These are phyloP conservation scores for Diaporthe batatas DNA, from an alignment of 2,329 filamentous ascomycete genomes.

Conservation along the genomic window DNA sequence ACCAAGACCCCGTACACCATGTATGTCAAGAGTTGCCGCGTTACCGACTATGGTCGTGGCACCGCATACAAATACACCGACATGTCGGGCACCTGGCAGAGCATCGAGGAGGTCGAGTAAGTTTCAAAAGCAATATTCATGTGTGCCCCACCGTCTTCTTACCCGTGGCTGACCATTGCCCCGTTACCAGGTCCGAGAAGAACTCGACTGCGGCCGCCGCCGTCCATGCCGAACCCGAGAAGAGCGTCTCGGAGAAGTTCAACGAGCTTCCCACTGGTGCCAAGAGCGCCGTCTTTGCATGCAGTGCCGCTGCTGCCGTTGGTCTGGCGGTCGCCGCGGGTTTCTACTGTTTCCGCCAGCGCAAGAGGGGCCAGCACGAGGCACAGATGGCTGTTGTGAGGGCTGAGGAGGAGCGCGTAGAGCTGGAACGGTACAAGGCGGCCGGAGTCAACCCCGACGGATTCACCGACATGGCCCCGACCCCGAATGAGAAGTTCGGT, in stretches of 20 bases:
- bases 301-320: slow-evolving; percentile 59
- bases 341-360: slow-evolving; percentile 69
- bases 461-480: slow-evolving; percentile 52
- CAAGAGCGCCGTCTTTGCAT: slow-evolving; percentile 67
- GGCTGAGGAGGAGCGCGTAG: slow-evolving; percentile 62
- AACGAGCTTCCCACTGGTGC: slow-evolving; percentile 61
- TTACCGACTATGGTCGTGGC: slow-evolving; percentile 72
- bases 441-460: slow-evolving; percentile 63
- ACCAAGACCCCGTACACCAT: slow-evolving; percentile 77
- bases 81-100: slow-evolving; percentile 71
- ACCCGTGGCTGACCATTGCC: background rate
- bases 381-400: slow-evolving; percentile 60
- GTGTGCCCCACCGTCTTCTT: background rate
- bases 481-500: slow-evolving; percentile 37
- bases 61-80: slow-evolving; percentile 77
- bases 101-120: slow-evolving; percentile 71
- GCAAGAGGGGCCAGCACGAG: slow-evolving; percentile 65
- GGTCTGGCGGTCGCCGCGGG: slow-evolving; percentile 57
- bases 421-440: slow-evolving; percentile 64
- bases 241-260: slow-evolving; percentile 67
- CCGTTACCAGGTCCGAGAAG: slow-evolving; percentile 54
- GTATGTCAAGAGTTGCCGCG: slow-evolving; percentile 73
- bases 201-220: slow-evolving; percentile 68
- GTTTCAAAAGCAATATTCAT: slow-evolving; percentile 46
- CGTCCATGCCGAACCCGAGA: slow-evolving; percentile 57